Base-by-base conservation (phyloP, 1,284 basidiomycete species). In the Irpex lacteus region DNA sequence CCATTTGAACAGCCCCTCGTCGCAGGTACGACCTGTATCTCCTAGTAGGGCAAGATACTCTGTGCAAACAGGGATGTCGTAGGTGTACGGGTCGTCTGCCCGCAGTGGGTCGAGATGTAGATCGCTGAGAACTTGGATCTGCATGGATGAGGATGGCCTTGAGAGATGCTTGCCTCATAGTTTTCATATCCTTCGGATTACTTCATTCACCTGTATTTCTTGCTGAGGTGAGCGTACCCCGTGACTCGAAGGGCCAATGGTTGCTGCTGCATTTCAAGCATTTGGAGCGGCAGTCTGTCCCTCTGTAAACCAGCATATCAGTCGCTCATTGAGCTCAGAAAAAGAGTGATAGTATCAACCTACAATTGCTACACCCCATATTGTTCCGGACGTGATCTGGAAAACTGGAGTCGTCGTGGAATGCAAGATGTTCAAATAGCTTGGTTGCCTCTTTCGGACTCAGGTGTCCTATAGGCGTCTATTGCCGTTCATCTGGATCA, bases 121-220 rank as follows among this genome's bases (percentile, higher is more conserved):
- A 64, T 78, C 77, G 66, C 77, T 79, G 40, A 76, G 63, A 37
- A 73, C 26, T 32, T 73, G 72, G 21, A 73, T 69, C 8, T 64
- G 8, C 40, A 44, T 44, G 8, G 40, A 44, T 15, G 15, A 15
- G 15, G 0, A 4, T 44, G 15, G 2, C 8, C 2, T 44, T 44
- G 3, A 44, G 40, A 11, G 40, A 44, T 9, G 40, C 2, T 4
- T 15, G 15, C 40, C 15, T 44, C 40, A 11, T 44, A 44, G 40
- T 15, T 5, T 2, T 7, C 5, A 15, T 15, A 15, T 44, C 40
- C 11, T 8, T 3, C 40, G 40, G 26, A 26, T 44, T 44, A 44
- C 40, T 15, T 11, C 40, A 44, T 9, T 44, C 3, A 44, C 4
- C 26, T 3, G 5, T 44, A 15, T 11, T 44, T 9, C 2, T 44